A percentile compares a stretch with the other conserved stretches of the same genome.
phyloP scores from a whole-genome alignment of 2,329 filamentous ascomycete genomes.

The Trichoderma afroharzianum region DNA sequence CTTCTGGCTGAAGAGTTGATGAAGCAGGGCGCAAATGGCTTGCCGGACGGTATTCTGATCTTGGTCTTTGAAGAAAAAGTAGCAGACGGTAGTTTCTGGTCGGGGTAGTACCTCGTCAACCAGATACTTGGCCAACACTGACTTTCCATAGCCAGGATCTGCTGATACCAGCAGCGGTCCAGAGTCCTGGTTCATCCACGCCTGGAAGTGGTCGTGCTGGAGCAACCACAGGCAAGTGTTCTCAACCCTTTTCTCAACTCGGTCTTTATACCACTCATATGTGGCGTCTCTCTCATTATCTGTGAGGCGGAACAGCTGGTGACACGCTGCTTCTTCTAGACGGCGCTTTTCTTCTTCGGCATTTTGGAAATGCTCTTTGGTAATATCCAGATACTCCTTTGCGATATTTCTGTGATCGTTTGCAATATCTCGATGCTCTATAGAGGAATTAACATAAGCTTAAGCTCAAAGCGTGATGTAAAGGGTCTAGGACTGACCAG shows the following conservation, averaged over 20 bases:
- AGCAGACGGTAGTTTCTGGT: slow-evolving; percentile 30
- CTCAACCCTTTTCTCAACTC: slow-evolving; percentile 15
- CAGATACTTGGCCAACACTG: slow-evolving; percentile 34
- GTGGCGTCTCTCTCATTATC: neutral
- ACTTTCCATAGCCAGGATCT: slow-evolving; percentile 40
- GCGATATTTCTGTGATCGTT: neutral
- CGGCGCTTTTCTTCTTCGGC: neutral
- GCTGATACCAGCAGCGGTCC: slow-evolving; percentile 35
- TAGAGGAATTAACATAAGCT: neutral
- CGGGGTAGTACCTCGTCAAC: slow-evolving; percentile 27
- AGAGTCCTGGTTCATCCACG: slow-evolving; percentile 28
- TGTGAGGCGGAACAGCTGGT: slow-evolving; percentile 20
- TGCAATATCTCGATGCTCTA: neutral
- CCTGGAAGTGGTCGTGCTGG: slow-evolving; percentile 27
- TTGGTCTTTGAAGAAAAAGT: slow-evolving; percentile 43
- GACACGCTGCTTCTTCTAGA: slow-evolving; percentile 4
- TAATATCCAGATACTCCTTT: neutral
- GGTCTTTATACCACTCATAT: slow-evolving; percentile 32
- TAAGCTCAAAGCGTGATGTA: too few relatives aligned
- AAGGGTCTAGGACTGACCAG: neutral
- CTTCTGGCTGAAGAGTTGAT: slow-evolving; percentile 35
- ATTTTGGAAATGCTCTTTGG: neutral
- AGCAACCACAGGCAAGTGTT: slow-evolving; percentile 35
- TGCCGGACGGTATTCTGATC: slow-evolving; percentile 33
- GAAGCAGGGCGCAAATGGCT: slow-evolving; percentile 39